Conservation (phyloP, 2,329 filamentous ascomycete genomes). For the Cytospora piceicola region DNA sequence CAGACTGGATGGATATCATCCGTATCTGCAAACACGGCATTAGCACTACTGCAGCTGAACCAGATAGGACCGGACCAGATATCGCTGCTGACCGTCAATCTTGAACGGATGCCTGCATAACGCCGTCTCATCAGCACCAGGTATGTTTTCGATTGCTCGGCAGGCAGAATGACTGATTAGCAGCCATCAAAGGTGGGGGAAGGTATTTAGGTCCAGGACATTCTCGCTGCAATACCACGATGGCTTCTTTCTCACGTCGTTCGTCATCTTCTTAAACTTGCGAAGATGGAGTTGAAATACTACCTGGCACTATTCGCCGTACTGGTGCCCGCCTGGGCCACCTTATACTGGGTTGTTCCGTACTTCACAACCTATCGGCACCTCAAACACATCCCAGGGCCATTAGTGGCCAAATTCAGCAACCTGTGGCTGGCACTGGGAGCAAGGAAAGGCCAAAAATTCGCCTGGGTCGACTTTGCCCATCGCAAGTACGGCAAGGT, state of each 20-base stretch:
- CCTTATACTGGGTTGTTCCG: constrained; percentile 60
- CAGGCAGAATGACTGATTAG: not conserved
- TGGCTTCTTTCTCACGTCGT: not conserved
- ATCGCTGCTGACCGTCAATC: not conserved
- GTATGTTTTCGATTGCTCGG: not conserved
- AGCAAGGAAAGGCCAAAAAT: constrained; percentile 67
- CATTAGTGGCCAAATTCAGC: constrained; percentile 66
- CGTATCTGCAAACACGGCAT: not conserved
- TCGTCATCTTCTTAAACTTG: not conserved
- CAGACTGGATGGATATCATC: not conserved
- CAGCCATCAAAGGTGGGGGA: not conserved
- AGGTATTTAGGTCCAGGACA: not conserved
- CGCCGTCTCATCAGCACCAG: not conserved
- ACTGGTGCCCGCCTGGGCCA: constrained; percentile 18
- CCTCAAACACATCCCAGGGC: constrained; percentile 61
- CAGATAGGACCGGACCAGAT: not conserved
- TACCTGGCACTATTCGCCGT: not conserved
- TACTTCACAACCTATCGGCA: constrained; percentile 59
- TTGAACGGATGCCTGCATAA: not conserved
- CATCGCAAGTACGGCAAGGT: constrained; percentile 80
- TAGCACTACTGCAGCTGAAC: not conserved
- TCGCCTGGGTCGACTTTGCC: constrained; percentile 65
- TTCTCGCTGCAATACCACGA: not conserved
- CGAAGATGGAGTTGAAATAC: not conserved
- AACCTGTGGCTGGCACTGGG: constrained; percentile 79